Base-by-base conservation (phyloP, 352 stramenopile species). In the Globisporangium spiculum region DNA sequence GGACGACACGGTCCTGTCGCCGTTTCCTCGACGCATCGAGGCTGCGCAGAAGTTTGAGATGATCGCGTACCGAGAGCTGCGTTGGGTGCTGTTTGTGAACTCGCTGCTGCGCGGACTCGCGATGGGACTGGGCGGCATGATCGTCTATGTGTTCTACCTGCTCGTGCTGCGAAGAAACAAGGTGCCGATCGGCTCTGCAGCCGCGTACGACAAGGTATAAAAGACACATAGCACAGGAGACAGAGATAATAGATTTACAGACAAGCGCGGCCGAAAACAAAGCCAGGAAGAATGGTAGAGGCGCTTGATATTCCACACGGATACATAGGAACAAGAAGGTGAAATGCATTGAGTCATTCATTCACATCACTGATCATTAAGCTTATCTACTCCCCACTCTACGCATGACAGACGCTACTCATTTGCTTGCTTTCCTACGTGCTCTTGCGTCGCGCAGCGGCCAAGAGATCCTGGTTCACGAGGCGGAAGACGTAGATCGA, bases 61-160 rank as follows among this genome's bases (percentile, higher is more conserved):
- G 62, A 80, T 93, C 55, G 89, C 87, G 26, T 92, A 93, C 72
- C 85, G 84, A 10, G 84, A 96, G 59, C 46, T 91, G 61, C 87
- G 89, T 44, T 94, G 85, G 84, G 85, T 94, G 52, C 75, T 82
- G 14, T 96, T 95, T 65, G 79, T 85, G 26, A 94, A 88, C 62
- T 84, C 86, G n/a, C 61, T 93, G 57, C 72, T 96, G 67, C 81
- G 84, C 30, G 89, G 89, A 1, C 48, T 92, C n/a, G 87, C 80
- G 52, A 81, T 94, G 41, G 87, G 81, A 6, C 73, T 94, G 16
- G 88, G 89, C n/a, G 68, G 75, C 27, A 85, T 96, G 77, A 89
- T 92, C 65, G 84, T 93, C 57, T 94, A 93, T 69, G 79, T 93
- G 46, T 78, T 93, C 46, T 93, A 93, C 69, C 67, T 94, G 65